Base-by-base conservation (phyloP, 306 rosid genomes). In the Inga leiocalycina region DNA sequence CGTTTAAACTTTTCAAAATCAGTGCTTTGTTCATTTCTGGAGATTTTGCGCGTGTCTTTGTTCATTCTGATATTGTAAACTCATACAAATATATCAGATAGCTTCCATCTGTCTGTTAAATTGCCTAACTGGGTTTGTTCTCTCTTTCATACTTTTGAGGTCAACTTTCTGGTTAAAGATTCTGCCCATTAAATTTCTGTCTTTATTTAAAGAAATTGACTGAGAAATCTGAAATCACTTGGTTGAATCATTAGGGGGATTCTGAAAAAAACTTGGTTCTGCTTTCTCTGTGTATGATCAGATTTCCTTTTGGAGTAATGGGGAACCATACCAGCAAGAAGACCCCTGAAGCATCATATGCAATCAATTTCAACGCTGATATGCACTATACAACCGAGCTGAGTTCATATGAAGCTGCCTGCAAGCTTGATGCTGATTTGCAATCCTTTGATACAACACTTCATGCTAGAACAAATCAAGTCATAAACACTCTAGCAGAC, bases 271-370 rank as follows among this genome's bases (percentile, higher is more conserved):
- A 78, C 82, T 74, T 84, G 89, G 82, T 76, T 83, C 68, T 85
- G 48, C 80, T 70, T 20, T 71, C 22, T 79, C 1, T 62, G 41
- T 76, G 66, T 59, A 6, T 69, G 45, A 22, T 79, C 83, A 76
- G 91, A 79, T 84, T 80, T 65, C 80, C 71, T 16, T 39, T 66
- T 73, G 67, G 79, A 83, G 92, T 79, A 72, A 96, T 96, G 99
- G 99, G 99, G 69, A 73, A 84, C 87, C 92, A 90, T 84, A 72
- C 90, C 86, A 93, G 97, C 98, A 93, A 91, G 87, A 96, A 84
- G 87, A 39, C 44, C 27, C 91, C 81, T 68, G 90, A 86, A 71
- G 66, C 91, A 0, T 82, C 97, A 0, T 61, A 90, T 41, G 75
- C 94, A 14, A 62, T 82, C 35, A 89, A 88, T 45, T 34, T 88